Conservation (phyloP, 768 basidiomycete species). For the Trametes elegans region DNA sequence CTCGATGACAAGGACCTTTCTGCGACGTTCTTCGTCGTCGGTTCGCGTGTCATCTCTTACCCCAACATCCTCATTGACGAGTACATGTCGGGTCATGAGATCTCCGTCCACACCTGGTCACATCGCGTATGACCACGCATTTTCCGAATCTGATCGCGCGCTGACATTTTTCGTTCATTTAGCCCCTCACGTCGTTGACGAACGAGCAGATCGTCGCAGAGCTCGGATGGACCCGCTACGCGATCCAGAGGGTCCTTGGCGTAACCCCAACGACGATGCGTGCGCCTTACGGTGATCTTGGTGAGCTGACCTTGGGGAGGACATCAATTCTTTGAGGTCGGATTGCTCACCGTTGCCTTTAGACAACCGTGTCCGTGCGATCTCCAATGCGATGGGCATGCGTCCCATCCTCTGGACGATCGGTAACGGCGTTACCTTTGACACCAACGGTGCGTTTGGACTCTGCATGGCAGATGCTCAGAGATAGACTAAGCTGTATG, state of each 20-base stretch:
- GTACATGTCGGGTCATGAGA: slow-evolving; percentile 78
- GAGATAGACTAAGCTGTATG: slow-evolving; percentile 14
- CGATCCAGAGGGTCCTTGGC: slow-evolving; percentile 73
- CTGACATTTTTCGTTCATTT: slow-evolving; percentile 20
- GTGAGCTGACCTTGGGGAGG: slow-evolving; percentile 29
- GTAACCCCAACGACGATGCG: slow-evolving; percentile 79
- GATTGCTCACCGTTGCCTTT: background rate
- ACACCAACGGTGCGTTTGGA: slow-evolving; percentile 60
- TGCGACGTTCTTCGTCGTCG: slow-evolving; percentile 91
- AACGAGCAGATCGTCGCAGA: slow-evolving; percentile 89
- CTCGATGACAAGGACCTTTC: slow-evolving; percentile 58
- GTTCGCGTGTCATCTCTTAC: slow-evolving; percentile 79
- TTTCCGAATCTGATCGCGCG: too few species aligned
- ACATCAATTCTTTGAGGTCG: too few species aligned
- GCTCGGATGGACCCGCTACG: slow-evolving; percentile 87
- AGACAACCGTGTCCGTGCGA: slow-evolving; percentile 93
- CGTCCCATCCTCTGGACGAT: slow-evolving; percentile 89
- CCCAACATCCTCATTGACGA: slow-evolving; percentile 75
- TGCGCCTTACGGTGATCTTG: slow-evolving; percentile 81
- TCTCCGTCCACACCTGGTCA: slow-evolving; percentile 90
- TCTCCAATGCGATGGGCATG: slow-evolving; percentile 88
- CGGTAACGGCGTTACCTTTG: slow-evolving; percentile 53
- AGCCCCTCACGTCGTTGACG: slow-evolving; percentile 68
- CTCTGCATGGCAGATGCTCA: too few species aligned
- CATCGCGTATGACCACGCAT: slow-evolving; percentile 71